phyloP scores from a whole-genome alignment of 345 rosid genomes.

The Euphorbia pulcherrima region DNA sequence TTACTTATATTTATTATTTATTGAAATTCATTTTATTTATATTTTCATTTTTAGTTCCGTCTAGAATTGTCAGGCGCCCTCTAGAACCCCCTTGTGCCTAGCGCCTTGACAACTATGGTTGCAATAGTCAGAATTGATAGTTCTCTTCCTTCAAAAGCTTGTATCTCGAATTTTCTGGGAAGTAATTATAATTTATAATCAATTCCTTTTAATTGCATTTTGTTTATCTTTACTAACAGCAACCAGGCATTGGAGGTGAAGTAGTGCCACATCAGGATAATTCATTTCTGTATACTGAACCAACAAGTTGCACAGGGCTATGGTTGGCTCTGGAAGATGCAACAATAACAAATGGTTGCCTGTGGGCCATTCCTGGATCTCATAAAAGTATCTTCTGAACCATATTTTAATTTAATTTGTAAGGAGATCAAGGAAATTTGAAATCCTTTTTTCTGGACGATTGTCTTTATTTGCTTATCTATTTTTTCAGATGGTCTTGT shows the following conservation, averaged over 20 bases:
- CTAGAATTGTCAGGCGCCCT: no score
- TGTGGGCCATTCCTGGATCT: constrained; percentile 97
- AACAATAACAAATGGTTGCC: constrained; percentile 73
- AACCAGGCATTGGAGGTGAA: constrained; percentile 98
- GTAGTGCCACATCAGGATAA: constrained; percentile 95
- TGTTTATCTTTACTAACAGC: constrained; percentile 39
- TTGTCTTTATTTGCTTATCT: background rate
- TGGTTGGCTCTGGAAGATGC: constrained; percentile 98
- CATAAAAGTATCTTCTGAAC: constrained; percentile 55
- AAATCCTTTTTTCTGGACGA: background rate
- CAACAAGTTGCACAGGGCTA: constrained; percentile 82
- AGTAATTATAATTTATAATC: background rate
- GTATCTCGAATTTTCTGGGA: background rate
- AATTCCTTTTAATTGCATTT: background rate
- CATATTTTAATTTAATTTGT: no score
- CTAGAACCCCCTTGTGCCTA: no score
- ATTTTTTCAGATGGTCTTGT: constrained; percentile 72
- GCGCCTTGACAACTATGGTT: no score
- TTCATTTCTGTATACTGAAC: constrained; percentile 83
- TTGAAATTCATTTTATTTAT: no score
- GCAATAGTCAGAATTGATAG: background rate
- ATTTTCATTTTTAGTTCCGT: no score
- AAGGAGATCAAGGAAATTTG: background rate
- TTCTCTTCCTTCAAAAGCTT: background rate
- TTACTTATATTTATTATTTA: no score